These are phyloP conservation scores for Candida alai DNA, from an alignment of 805 yeast species.

Conservation along the genomic window DNA sequence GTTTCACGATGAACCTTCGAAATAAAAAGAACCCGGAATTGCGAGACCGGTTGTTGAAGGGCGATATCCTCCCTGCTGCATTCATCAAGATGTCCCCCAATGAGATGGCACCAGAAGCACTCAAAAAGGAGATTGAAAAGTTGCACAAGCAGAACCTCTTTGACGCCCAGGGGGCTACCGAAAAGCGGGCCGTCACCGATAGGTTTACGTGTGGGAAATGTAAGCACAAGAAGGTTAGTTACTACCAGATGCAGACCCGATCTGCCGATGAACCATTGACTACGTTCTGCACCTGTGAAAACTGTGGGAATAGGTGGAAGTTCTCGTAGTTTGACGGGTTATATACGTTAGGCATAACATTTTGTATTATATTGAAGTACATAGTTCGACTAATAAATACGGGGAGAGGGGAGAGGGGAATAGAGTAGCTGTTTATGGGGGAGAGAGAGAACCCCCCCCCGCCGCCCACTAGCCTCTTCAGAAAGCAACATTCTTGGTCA, in stretches of 20 bases:
- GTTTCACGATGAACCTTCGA: slow-evolving; percentile 80
- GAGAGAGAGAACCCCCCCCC: too few species aligned
- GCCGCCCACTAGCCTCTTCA: neutral
- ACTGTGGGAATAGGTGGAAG: slow-evolving; percentile 98
- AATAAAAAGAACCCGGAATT: slow-evolving; percentile 87
- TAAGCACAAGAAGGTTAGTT: slow-evolving; percentile 93
- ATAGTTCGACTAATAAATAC: neutral
- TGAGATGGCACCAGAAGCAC: slow-evolving; percentile 91
- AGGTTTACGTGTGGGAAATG: slow-evolving; percentile 97
- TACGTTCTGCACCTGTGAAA: slow-evolving; percentile 96
- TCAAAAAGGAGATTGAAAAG: slow-evolving; percentile 80
- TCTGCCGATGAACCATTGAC: slow-evolving; percentile 99
- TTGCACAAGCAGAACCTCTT: slow-evolving; percentile 85
- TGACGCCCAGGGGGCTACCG: slow-evolving; percentile 97
- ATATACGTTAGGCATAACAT: neutral
- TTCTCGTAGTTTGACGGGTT: slow-evolving; percentile 69
- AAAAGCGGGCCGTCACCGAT: slow-evolving; percentile 93
- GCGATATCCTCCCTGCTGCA: slow-evolving; percentile 61
- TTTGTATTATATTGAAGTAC: slow-evolving; percentile 5
- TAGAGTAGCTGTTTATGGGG: neutral
- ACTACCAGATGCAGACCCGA: slow-evolving; percentile 96
- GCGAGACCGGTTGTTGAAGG: slow-evolving; percentile 60
- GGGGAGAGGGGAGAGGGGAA: neutral
- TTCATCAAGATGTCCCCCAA: slow-evolving; percentile 84
- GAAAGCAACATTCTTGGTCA: slow-evolving; percentile 30